phyloP scores from a whole-genome alignment of 768 basidiomycete genomes.

The Phallus indusiatus region DNA sequence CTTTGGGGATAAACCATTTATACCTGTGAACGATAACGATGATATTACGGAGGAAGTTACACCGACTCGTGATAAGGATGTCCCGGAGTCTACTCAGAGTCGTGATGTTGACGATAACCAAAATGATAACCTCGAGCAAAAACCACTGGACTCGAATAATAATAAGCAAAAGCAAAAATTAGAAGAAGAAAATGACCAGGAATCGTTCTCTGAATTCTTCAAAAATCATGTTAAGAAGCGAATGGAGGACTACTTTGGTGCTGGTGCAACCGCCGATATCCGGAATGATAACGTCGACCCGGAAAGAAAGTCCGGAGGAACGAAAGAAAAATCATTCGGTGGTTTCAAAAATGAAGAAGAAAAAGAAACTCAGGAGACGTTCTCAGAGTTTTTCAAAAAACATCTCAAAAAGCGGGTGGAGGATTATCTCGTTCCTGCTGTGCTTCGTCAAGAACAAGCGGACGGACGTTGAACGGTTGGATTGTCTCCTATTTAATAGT shows the following conservation, averaged over 20 bases:
- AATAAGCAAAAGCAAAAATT: background rate
- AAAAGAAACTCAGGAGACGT: no score
- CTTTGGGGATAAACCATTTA: background rate
- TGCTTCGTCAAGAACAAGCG: no score
- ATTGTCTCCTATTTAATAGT: no score
- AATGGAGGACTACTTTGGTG: background rate
- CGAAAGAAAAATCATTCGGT: no score
- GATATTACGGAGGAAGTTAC: background rate
- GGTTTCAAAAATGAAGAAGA: no score
- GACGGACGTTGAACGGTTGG: no score
- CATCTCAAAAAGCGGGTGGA: no score
- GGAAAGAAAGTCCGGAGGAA: no score
- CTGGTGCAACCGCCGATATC: background rate
- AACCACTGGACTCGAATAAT: conserved; percentile 33
- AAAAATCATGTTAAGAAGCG: background rate
- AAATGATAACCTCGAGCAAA: conserved; percentile 71
- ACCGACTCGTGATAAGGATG: background rate
- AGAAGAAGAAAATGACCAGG: background rate
- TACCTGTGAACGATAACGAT: background rate
- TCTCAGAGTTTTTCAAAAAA: background rate
- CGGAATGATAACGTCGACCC: no score
- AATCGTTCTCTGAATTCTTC: background rate
- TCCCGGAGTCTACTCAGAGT: background rate
- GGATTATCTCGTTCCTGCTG: no score
- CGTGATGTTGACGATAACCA: conserved; percentile 17